A percentile compares a stretch with the other conserved stretches of the same genome.
These are phyloP conservation scores for Noccaea bulbosa DNA, from an alignment of 345 rosid species.

Conservation along the genomic window DNA sequence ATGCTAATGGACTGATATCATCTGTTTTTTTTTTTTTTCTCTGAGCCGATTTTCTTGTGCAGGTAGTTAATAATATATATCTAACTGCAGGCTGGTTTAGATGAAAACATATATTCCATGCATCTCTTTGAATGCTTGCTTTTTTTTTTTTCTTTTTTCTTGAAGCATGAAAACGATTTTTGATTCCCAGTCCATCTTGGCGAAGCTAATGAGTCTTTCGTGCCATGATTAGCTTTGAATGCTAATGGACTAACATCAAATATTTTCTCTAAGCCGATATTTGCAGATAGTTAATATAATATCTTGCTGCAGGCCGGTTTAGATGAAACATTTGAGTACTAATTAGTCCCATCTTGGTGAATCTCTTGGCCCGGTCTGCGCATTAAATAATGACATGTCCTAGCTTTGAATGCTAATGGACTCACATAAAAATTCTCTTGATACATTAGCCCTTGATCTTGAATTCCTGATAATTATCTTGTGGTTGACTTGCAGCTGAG, in stretches of 20 bases:
- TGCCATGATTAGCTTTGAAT: slow-evolving; percentile 45
- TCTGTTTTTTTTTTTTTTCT: neutral
- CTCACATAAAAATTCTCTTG: slow-evolving; percentile 33
- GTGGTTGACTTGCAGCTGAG: slow-evolving; percentile 68
- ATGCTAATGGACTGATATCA: slow-evolving; percentile 51
- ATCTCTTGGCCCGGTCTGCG: neutral
- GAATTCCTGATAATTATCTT: slow-evolving; percentile 5
- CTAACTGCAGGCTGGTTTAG: slow-evolving; percentile 27
- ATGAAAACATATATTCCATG: slow-evolving; percentile 24
- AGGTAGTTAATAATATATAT: slow-evolving; percentile 26
- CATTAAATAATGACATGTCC: neutral
- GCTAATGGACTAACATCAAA: slow-evolving; percentile 51
- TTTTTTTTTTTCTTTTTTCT: too few species aligned
- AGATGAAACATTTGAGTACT: slow-evolving; percentile 27
- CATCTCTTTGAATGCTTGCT: neutral
- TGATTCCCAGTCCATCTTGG: slow-evolving; percentile 61
- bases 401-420: slow-evolving; percentile 49
- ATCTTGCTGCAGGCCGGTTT: slow-evolving; percentile 29
- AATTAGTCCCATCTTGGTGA: neutral
- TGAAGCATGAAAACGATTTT: neutral
- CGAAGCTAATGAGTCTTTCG: slow-evolving; percentile 50
- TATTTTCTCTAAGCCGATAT: slow-evolving; percentile 11
- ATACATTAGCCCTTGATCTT: neutral
- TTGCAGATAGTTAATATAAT: slow-evolving; percentile 25
- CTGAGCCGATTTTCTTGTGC: slow-evolving; percentile 2